Base-by-base conservation (phyloP, 768 basidiomycete species). In the Mycena sanguinolenta region DNA sequence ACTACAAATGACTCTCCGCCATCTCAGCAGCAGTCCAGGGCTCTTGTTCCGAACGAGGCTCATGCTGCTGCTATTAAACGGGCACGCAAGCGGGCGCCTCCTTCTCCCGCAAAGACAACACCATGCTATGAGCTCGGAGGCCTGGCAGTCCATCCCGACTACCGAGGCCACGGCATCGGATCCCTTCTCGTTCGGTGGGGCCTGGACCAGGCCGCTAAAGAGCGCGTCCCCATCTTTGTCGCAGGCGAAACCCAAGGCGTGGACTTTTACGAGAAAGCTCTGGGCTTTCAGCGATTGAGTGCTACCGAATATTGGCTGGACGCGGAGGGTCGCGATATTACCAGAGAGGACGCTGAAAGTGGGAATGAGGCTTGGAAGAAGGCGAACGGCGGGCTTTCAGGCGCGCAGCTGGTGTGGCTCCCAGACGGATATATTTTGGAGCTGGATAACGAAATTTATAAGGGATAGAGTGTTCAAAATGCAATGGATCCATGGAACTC, bases 1-100 rank as follows among this genome's bases (percentile, higher is more conserved):
- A 8, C 12, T 23, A 38, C 32, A 6, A 55, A 19, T n/a, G 38
- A 13, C 23, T 14, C 34, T 30, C 21, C 55, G 2, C 8, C 6
- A 0, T 12, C 57, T 5, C 53, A 17, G 30, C 53, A 53, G 30
- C 8, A 30, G 0, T 13, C 30, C 59, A 61, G 28, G 17, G 59
- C 59, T n/a, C 59, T 61, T n/a, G 16, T 61, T 30, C 59, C 59
- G 8, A 61, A 61, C 44, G 16, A 21, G 12, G 44, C 39, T 21
- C 59, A 49, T 16, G 23, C 59, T 4, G 59, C 17, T 19, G 59
- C 59, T 25, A 49, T 46, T 16, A 61, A 61, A 34, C 42, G 28
- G 12, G 59, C n/a, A 21, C 59, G 59, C 16, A 32, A 28, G 28
- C 44, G 19, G 30, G 8, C 28, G 17, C 44, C 59, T 12, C 44